These are phyloP conservation scores for Dacryopinax spathularia DNA, from an alignment of 768 basidiomycete genomes.

Conservation along the genomic window DNA sequence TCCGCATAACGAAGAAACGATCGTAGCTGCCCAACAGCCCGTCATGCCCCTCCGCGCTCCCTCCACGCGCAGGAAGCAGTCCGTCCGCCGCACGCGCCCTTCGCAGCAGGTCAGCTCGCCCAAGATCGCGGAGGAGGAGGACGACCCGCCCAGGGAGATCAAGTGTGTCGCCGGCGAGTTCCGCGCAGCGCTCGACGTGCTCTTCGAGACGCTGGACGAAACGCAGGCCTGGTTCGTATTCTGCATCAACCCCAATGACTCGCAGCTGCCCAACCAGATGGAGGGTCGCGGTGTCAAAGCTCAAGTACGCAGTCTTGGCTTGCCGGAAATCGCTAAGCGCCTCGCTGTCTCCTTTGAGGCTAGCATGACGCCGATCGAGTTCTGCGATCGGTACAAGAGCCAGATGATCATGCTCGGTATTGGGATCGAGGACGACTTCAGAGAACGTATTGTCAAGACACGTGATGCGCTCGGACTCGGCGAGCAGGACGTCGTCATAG, in stretches of 20 bases:
- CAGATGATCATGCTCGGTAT: slow-evolving; percentile 45
- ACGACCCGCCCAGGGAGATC: slow-evolving; percentile 22
- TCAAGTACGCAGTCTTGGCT: slow-evolving; percentile 68
- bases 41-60: slow-evolving; percentile 91
- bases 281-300: slow-evolving; percentile 86
- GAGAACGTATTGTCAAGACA: slow-evolving; percentile 36
- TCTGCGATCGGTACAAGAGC: slow-evolving; percentile 67
- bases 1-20: slow-evolving; percentile 85
- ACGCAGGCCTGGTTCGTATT: slow-evolving; percentile 85
- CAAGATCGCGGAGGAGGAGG: slow-evolving; percentile 26
- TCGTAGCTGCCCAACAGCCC: slow-evolving; percentile 84
- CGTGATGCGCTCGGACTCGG: slow-evolving; percentile 40
- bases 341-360: slow-evolving; percentile 61
- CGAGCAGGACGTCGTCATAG: slow-evolving; percentile 65
- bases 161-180: slow-evolving; percentile 85
- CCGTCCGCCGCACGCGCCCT: slow-evolving; percentile 38
- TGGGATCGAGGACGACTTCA: slow-evolving; percentile 39
- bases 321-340: slow-evolving; percentile 62
- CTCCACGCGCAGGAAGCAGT: slow-evolving; percentile 69
- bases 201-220: slow-evolving; percentile 79
- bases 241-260: slow-evolving; percentile 89
- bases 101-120: slow-evolving; percentile 24
- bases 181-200: slow-evolving; percentile 63
- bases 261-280: slow-evolving; percentile 84
- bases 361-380: slow-evolving; percentile 73